Percentiles rank a stretch among this genome's conserved stretches.
Conservation (phyloP, 768 basidiomycete species). For the Tephrocybe sp. region DNA sequence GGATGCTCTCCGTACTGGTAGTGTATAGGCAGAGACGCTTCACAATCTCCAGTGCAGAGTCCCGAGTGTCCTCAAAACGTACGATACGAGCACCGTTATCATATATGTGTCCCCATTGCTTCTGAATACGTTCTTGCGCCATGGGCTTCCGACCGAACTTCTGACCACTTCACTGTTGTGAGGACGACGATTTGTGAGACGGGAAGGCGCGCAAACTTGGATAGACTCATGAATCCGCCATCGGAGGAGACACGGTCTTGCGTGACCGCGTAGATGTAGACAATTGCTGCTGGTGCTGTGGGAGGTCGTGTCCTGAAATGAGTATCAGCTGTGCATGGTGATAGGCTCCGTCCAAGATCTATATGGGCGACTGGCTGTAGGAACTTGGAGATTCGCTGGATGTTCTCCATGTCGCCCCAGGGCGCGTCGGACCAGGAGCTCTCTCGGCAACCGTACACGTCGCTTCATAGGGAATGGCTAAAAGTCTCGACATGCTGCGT, state of each 20-base stretch:
- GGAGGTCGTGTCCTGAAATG: background rate
- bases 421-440: too few species aligned
- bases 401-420: background rate
- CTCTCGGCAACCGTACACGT: too few species aligned
- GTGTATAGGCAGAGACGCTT: background rate
- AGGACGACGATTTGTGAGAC: slow-evolving; percentile 14
- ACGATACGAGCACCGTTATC: slow-evolving; percentile 12
- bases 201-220: slow-evolving; percentile 13
- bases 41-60: background rate
- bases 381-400: background rate
- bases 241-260: slow-evolving; percentile 14
- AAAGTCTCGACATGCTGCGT: too few species aligned
- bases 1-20: background rate
- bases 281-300: slow-evolving; percentile 14
- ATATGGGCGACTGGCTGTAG: background rate
- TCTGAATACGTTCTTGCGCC: slow-evolving; percentile 11
- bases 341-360: background rate
- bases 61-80: slow-evolving; percentile 8
- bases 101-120: slow-evolving; percentile 3
- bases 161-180: slow-evolving; percentile 20
- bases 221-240: slow-evolving; percentile 14
- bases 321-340: too few species aligned
- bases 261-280: slow-evolving; percentile 19
- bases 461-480: too few species aligned
- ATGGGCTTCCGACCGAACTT: background rate